Evolutionary conservation across 768 basidiomycete species (phyloP).

Genomic region (Rhodotorula diobovata): DNA sequence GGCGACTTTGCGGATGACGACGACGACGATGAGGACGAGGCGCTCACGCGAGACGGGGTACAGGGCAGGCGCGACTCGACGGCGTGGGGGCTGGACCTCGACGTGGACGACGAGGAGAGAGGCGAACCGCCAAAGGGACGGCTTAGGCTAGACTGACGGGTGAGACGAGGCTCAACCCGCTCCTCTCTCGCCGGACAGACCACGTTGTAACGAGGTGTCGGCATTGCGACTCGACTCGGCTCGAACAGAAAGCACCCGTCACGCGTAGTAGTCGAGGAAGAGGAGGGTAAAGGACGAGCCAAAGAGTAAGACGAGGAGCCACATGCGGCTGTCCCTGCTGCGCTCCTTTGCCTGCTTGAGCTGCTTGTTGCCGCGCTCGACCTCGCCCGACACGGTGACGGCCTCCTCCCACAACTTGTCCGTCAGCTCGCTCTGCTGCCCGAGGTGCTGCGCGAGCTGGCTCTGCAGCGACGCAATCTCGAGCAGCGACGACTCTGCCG

Average conservation of each 20-base stretch:
- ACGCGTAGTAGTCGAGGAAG: slow-evolving; percentile 78
- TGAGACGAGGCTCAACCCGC: too few relatives aligned
- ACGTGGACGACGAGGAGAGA: background rate
- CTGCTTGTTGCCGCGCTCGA: slow-evolving; percentile 85
- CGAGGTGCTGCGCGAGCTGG: slow-evolving; percentile 81
- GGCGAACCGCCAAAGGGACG: too few relatives aligned
- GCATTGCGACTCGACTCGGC: background rate
- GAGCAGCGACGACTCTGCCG: slow-evolving; percentile 82
- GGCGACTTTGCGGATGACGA: slow-evolving; percentile 6
- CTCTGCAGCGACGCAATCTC: slow-evolving; percentile 91
- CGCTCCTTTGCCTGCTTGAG: slow-evolving; percentile 81
- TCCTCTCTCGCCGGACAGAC: too few relatives aligned
- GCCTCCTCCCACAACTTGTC: slow-evolving; percentile 94
- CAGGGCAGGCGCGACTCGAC: background rate
- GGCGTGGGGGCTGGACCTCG: slow-evolving; percentile 17
- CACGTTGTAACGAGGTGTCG: too few relatives aligned
- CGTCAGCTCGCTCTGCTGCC: slow-evolving; percentile 82
- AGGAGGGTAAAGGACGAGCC: slow-evolving; percentile 85
- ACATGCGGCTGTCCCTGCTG: slow-evolving; percentile 79
- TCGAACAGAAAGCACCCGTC: too few relatives aligned
- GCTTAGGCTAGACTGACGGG: slow-evolving; percentile 10
- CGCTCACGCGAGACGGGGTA: too few relatives aligned
- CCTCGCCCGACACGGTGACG: slow-evolving; percentile 73
- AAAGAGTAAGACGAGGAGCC: slow-evolving; percentile 83
- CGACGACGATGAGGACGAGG: background rate